phyloP scores from a whole-genome alignment of 2,329 filamentous ascomycete species.

The Graphiopsis chlorocephala region DNA sequence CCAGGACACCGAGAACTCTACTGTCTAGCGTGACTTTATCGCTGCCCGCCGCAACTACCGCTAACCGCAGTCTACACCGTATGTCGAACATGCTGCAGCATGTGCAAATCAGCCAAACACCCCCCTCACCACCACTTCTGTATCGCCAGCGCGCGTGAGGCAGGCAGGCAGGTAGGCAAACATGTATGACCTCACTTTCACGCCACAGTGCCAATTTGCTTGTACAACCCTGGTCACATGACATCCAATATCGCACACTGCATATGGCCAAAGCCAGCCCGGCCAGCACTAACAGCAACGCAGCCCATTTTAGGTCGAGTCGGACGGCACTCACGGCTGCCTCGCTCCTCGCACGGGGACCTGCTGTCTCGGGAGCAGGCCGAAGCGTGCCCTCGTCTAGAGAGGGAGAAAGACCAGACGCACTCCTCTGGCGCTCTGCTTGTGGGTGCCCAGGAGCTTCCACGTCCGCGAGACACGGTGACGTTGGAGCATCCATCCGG shows the following conservation, averaged over 20 bases:
- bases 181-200: not conserved
- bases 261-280: not conserved
- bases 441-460: not conserved
- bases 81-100: not conserved
- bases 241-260: not conserved
- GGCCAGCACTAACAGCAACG: not conserved
- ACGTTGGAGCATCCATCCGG: not conserved
- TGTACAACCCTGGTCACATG: not conserved
- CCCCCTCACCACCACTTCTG: not conserved
- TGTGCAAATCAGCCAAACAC: too few relatives aligned
- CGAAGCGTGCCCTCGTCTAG: not conserved
- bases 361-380: not conserved
- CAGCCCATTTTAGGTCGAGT: not conserved
- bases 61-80: not conserved
- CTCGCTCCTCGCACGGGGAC: not conserved
- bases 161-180: not conserved
- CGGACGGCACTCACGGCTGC: not conserved
- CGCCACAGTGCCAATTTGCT: not conserved
- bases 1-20: not conserved
- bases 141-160: not conserved
- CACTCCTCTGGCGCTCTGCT: too few relatives aligned
- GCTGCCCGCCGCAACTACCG: not conserved
- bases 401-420: not conserved
- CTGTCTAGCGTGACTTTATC: too few relatives aligned
- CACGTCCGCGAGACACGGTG: constrained; percentile 3